Evolutionary conservation across 2,329 filamentous ascomycete species (phyloP).

Genomic region (Podosphaera leucotricha): DNA sequence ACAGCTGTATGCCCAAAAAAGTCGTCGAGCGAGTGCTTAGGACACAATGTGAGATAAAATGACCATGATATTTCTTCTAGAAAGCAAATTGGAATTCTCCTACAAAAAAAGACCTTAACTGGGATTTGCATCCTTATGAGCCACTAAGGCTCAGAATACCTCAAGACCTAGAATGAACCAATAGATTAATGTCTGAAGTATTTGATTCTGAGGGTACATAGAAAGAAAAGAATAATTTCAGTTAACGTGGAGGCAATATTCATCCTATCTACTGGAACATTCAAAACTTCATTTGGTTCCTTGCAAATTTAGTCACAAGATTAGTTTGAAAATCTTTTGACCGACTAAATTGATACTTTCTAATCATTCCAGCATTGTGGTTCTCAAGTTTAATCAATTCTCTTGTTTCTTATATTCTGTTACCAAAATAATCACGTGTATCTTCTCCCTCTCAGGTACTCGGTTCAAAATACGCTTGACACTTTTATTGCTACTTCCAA

Average conservation of each 20-base stretch:
- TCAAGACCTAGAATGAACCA: too few relatives aligned
- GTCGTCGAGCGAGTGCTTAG: conserved; percentile 36
- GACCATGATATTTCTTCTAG: background rate
- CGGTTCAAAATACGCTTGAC: background rate
- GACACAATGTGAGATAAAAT: conserved; percentile 5
- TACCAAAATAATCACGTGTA: background rate
- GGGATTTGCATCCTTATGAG: background rate
- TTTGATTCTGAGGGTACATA: too few relatives aligned
- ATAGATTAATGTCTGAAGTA: too few relatives aligned
- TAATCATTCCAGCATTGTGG: background rate
- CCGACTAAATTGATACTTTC: background rate
- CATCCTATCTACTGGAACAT: too few relatives aligned
- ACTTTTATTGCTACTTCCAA: background rate
- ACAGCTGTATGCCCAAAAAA: conserved; percentile 46
- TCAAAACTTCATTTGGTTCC: background rate
- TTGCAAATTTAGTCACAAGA: background rate
- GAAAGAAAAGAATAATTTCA: too few relatives aligned
- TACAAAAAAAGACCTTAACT: background rate
- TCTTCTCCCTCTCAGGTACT: background rate
- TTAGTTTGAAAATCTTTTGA: background rate
- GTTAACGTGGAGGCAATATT: background rate
- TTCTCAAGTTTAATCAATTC: background rate
- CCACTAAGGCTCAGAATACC: too few relatives aligned
- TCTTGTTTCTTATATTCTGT: background rate
- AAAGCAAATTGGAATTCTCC: background rate